Evolutionary conservation across 2,329 filamentous ascomycete genomes (phyloP).

Genomic region (Scytalidium sp.): DNA sequence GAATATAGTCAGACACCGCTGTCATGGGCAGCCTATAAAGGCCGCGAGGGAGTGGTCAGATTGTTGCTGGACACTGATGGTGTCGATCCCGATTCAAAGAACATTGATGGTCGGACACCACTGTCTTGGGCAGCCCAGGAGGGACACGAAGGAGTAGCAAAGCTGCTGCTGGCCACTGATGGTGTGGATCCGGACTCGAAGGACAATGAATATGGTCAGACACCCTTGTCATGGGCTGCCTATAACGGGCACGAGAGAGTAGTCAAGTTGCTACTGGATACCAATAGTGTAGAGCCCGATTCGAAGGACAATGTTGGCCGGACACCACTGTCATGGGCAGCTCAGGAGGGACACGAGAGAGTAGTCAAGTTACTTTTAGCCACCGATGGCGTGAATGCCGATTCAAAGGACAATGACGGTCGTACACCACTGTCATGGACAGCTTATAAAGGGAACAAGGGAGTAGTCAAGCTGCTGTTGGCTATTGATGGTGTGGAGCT

Average conservation of each 20-base stretch:
- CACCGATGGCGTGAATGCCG: not conserved
- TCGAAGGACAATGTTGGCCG: not conserved
- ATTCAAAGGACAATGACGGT: not conserved
- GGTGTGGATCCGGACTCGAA: slow-evolving; percentile 8
- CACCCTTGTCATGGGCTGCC: slow-evolving; percentile 4
- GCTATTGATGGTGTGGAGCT: no score
- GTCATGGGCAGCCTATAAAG: not conserved
- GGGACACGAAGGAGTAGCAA: not conserved
- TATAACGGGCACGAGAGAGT: slow-evolving; percentile 4
- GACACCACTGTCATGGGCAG: slow-evolving; percentile 17
- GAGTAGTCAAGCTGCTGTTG: slow-evolving; percentile 4
- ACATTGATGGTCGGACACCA: not conserved
- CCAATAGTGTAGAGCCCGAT: slow-evolving; percentile 1
- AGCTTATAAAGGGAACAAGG: not conserved
- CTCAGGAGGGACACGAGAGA: slow-evolving; percentile 12
- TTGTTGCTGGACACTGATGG: slow-evolving; percentile 9
- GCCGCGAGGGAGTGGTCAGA: slow-evolving; percentile 5
- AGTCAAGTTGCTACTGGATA: slow-evolving; percentile 10
- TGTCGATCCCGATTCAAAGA: not conserved
- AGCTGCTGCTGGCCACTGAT: not conserved
- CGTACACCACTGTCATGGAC: not conserved
- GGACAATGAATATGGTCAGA: not conserved
- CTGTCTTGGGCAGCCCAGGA: not conserved
- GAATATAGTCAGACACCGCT: not conserved
- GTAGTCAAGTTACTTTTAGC: not conserved